These are phyloP conservation scores for Plasmodium malariae DNA, from an alignment of 169 alveolate species.

Conservation along the genomic window DNA sequence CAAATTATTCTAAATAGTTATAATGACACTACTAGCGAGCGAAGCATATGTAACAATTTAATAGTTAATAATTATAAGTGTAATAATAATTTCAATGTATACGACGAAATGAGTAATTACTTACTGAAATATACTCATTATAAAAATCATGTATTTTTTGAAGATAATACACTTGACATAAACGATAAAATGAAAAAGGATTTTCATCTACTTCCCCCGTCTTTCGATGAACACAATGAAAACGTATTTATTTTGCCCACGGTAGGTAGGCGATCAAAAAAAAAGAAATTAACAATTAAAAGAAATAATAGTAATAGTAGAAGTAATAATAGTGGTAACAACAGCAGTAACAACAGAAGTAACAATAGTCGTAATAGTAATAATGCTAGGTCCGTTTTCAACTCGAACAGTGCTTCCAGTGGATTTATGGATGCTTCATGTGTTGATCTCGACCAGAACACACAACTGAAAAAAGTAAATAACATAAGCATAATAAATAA, in stretches of 20 bases:
- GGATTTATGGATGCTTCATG: too few species aligned
- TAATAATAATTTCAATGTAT: constrained; percentile 70
- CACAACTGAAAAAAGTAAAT: not conserved
- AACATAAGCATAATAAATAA: constrained; percentile 46
- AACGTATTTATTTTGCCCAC: not conserved
- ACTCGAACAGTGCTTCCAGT: too few species aligned
- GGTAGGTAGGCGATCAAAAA: not conserved
- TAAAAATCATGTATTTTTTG: constrained; percentile 42
- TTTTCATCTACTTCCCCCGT: constrained; percentile 37
- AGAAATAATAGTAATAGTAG: not conserved
- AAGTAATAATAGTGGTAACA: not conserved
- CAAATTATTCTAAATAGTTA: constrained; percentile 68
- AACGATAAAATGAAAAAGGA: constrained; percentile 26
- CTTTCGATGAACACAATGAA: constrained; percentile 4
- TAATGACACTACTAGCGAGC: not conserved
- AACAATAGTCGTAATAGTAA: too few species aligned
- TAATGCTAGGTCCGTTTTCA: too few species aligned
- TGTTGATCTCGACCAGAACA: too few species aligned
- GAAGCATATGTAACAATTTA: not conserved
- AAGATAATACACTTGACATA: constrained; percentile 25
- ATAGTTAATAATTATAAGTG: constrained; percentile 34
- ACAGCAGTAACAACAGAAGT: too few species aligned
- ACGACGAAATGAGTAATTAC: constrained; percentile 76
- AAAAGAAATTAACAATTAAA: not conserved
- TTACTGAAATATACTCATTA: constrained; percentile 59